Conservation (phyloP, 1,284 basidiomycete genomes). For the Neonothopanus nambi region DNA sequence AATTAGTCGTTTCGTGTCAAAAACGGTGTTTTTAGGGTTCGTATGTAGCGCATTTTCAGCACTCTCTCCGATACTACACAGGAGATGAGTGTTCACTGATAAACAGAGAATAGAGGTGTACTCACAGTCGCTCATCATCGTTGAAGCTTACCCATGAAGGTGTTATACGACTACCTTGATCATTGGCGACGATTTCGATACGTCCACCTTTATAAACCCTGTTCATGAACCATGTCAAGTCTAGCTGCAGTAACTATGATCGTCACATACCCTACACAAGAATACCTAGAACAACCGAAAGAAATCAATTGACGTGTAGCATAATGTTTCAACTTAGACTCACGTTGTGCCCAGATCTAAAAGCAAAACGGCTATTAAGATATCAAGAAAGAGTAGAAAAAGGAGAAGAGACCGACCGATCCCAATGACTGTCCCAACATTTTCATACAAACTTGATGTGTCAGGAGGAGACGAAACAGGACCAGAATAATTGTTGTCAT, state of each 20-base stretch:
- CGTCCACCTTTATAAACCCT: slow-evolving; percentile 80
- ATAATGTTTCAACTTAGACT: slow-evolving; percentile 18
- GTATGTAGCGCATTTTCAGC: slow-evolving; percentile 61
- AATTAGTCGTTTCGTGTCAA: slow-evolving; percentile 85
- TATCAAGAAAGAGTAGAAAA: background rate
- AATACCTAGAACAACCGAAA: slow-evolving; percentile 45
- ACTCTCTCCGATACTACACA: slow-evolving; percentile 49
- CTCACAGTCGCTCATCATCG: slow-evolving; percentile 72
- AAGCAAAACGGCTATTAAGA: background rate
- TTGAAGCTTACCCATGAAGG: slow-evolving; percentile 80
- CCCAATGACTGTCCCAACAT: slow-evolving; percentile 12
- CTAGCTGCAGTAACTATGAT: no score
- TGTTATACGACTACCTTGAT: slow-evolving; percentile 84
- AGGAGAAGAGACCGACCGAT: slow-evolving; percentile 4
- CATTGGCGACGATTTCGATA: slow-evolving; percentile 83
- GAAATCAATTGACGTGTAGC: slow-evolving; percentile 6
- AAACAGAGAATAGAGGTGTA: background rate
- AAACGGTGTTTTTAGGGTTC: slow-evolving; percentile 84
- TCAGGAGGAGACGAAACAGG: background rate
- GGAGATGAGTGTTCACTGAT: background rate
- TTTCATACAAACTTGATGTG: slow-evolving; percentile 22
- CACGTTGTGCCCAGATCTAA: slow-evolving; percentile 59
- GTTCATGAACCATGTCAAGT: background rate
- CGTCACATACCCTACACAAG: slow-evolving; percentile 50
- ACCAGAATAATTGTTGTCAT: background rate